These are phyloP conservation scores for Cyclostephanos invisitatus DNA, from an alignment of 108 stramenopile species.

Conservation along the genomic window DNA sequence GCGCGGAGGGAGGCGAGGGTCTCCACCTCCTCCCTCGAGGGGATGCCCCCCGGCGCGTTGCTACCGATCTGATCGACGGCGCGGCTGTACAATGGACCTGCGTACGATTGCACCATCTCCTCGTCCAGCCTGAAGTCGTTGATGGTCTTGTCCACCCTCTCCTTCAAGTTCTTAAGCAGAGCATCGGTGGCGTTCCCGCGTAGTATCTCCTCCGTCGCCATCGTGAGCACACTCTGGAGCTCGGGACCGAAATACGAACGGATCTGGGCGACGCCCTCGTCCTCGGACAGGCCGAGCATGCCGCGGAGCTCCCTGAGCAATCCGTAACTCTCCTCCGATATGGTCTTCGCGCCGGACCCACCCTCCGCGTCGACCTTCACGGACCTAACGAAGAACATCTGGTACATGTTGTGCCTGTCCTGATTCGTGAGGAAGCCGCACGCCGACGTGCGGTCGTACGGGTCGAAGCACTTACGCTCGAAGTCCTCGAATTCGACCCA, in stretches of 20 bases:
- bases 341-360: constrained; percentile 48
- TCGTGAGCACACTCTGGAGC: constrained; percentile 58
- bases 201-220: constrained; percentile 66
- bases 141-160: constrained; percentile 55
- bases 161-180: constrained; percentile 67
- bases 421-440: constrained; percentile 63
- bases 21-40: constrained; percentile 60
- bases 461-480: constrained; percentile 73
- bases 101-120: constrained; percentile 61
- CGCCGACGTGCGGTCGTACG: constrained; percentile 65
- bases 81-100: constrained; percentile 63
- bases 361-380: constrained; percentile 61
- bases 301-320: constrained; percentile 60
- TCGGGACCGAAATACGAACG: constrained; percentile 75
- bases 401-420: constrained; percentile 75
- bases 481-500: constrained; percentile 76
- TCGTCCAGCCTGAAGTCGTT: constrained; percentile 59
- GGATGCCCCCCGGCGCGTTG: constrained; percentile 70
- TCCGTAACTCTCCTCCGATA: constrained; percentile 62
- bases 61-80: constrained; percentile 51
- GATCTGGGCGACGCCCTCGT: constrained; percentile 63
- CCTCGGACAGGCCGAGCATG: constrained; percentile 70
- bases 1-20: constrained; percentile 62
- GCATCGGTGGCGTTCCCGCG: constrained; percentile 65
- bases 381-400: constrained; percentile 69